Conservation (phyloP, 1,284 basidiomycete species). For the Abortiporus biennis region DNA sequence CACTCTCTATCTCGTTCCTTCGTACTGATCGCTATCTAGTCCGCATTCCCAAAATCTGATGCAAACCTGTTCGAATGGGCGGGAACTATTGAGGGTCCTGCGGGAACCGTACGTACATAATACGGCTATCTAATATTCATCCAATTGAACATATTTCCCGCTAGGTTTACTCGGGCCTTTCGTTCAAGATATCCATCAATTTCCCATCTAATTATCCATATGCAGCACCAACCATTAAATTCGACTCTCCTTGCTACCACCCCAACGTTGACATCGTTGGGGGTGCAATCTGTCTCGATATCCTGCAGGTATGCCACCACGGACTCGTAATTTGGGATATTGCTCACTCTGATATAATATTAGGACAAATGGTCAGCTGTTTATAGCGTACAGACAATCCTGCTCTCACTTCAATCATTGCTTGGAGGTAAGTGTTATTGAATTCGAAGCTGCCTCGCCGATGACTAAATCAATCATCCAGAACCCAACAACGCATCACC, state of each 20-base stretch:
- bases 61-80: slow-evolving; percentile 80
- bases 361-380: slow-evolving; percentile 90
- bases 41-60: slow-evolving; percentile 79
- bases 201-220: slow-evolving; percentile 86
- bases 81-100: slow-evolving; percentile 75
- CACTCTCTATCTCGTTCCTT: neutral
- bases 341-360: slow-evolving; percentile 1
- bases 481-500: slow-evolving; percentile 89
- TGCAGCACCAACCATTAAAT: slow-evolving; percentile 72
- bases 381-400: slow-evolving; percentile 83
- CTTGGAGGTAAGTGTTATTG: slow-evolving; percentile 58
- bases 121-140: slow-evolving; percentile 3
- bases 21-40: slow-evolving; percentile 35
- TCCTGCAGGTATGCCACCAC: slow-evolving; percentile 53
- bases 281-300: slow-evolving; percentile 82
- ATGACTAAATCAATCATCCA: slow-evolving; percentile 21
- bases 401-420: slow-evolving; percentile 80
- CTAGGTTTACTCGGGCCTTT: slow-evolving; percentile 73
- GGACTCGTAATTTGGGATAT: neutral
- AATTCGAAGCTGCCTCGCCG: neutral
- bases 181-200: slow-evolving; percentile 73
- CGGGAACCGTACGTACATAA: slow-evolving; percentile 55
- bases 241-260: slow-evolving; percentile 80
- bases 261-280: slow-evolving; percentile 78
- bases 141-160: slow-evolving; percentile 5